Base-by-base conservation (phyloP, 805 yeast species). In the Debaryomyces castellii region DNA sequence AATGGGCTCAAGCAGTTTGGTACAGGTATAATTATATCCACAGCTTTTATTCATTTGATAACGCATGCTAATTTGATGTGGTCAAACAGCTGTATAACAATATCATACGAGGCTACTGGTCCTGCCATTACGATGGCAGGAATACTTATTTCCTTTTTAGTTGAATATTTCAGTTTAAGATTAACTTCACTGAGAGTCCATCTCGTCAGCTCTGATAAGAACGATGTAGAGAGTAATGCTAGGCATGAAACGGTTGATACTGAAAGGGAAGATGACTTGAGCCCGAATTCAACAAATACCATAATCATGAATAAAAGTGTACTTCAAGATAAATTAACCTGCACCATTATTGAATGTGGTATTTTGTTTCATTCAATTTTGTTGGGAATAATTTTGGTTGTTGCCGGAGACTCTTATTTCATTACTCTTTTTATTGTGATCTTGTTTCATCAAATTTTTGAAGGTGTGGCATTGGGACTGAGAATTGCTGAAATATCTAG, bases 381-480 rank as follows among this genome's bases (percentile, higher is more conserved):
- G 28, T 54, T 64, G 20, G 69, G 69, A 40, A 51, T 63, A 7
- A 58, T 63, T 12, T 46, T 60, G 25, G 67, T 59, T 5, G 66
- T 62, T n/a, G 60, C 67, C 14, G 66, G 59, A 10, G 66, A 58
- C 39, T 50, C 61, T 1, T 23, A 38, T 17, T 63, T 61, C 49
- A 58, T 60, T 6, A 59, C 66, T 4, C 51, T 64, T 27, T 61
- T 59, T 39, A 61, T 64, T 43, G 67, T 64, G 10, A 52, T 64
- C 18, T 46, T 64, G n/a, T 64, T 64, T 51, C 69, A 63, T 46
- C 69, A 63, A 47, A 49, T 58, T 38, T 64, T 64, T 39, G 69
- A 64, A 52, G 69, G 69, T 16, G 39, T 63, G 17, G 67, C 65
- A 10, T 48, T 64, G 14, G 67, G 67, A 14, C 56, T 57, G 3